Base-by-base conservation (phyloP, 2,329 filamentous ascomycete species). In the Trichoderma sp. region DNA sequence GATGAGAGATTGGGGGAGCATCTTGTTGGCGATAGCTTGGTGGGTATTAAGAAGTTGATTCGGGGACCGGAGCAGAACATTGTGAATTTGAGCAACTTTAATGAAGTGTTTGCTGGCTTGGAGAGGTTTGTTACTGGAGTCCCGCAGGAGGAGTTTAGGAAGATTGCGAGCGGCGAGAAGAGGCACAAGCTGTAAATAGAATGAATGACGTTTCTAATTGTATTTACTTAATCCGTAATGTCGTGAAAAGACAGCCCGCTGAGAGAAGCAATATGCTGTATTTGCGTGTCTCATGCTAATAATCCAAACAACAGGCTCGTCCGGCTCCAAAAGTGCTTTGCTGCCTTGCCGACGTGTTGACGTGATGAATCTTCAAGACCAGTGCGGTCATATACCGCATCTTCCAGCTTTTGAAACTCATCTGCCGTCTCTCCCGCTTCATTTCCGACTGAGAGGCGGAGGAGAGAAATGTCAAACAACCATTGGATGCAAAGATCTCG, bases 81-180 rank as follows among this genome's bases (percentile, higher is more conserved):
- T 12, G 80, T 97, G 77, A 93, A 98, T 81, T 83, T 84, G 71
- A 92, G 95, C 84, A 95, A 93, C 75, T 90, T 94, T 7, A 84
- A 88, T 39, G 95, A 98, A 86, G 93, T 96, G 1, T 95, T 97
- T 84, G 91, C 89, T 3, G 95, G 95, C 0, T 80, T 98, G 78
- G 91, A 95, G 73, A 85, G 94, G 72, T 98, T 98, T 78, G 80
- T 93, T 75, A 88, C 84, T 73, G 94, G 94, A 0, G 86, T 94
- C 57, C 96, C 96, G 24, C 94, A 98, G 85, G 88, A 92, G 80
- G 93, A 98, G 85, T 98, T 98, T 80, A 84, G 87, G 78, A 95
- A 93, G 86, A 84, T 98, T 79, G 94, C 94, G 1, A 90, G 86
- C 74, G 94, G 95, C 14, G 89, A 96, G 86, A 98, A 98, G 89